Percentiles rank a stretch among this genome's conserved stretches.
phyloP scores from a whole-genome alignment of 352 stramenopile species.

The Phytophthora pistaciae region DNA sequence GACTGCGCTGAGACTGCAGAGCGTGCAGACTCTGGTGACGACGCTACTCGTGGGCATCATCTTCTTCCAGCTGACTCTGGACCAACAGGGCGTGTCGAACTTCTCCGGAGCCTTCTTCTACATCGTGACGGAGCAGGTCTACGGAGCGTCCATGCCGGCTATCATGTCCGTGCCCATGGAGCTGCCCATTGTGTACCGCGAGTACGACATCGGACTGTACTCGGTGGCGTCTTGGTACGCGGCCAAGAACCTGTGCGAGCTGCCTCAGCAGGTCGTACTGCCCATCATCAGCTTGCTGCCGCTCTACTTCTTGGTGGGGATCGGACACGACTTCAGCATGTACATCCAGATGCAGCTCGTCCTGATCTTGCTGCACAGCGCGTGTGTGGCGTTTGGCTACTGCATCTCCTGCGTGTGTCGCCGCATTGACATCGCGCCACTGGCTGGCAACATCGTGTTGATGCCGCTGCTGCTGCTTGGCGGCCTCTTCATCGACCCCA shows the following conservation, averaged over 20 bases:
- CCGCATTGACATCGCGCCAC: constrained; percentile 47
- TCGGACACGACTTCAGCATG: constrained; percentile 44
- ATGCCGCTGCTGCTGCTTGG: constrained; percentile 61
- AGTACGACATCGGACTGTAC: constrained; percentile 61
- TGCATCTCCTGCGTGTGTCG: constrained; percentile 53
- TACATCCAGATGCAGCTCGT: constrained; percentile 58
- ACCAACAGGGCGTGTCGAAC: constrained; percentile 56
- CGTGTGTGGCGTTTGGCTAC: constrained; percentile 55
- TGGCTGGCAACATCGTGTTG: constrained; percentile 46
- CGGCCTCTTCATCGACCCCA: constrained; percentile 55
- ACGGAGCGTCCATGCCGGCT: constrained; percentile 46
- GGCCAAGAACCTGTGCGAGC: constrained; percentile 67
- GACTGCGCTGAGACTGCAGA: constrained; percentile 42
- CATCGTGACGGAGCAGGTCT: constrained; percentile 60
- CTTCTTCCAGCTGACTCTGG: constrained; percentile 56
- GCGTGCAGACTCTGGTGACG: constrained; percentile 50
- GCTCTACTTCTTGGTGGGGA: constrained; percentile 57
- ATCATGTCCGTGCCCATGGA: constrained; percentile 60
- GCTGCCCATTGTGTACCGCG: constrained; percentile 57
- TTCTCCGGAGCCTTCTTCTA: constrained; percentile 70
- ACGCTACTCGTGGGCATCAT: constrained; percentile 54
- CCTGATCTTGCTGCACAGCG: constrained; percentile 49
- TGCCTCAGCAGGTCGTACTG: constrained; percentile 54
- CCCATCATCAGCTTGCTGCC: constrained; percentile 55
- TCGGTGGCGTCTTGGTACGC: constrained; percentile 53